Evolutionary conservation across 495 filamentous ascomycete species (phyloP).

Genomic region (Daldinia concentrica): DNA sequence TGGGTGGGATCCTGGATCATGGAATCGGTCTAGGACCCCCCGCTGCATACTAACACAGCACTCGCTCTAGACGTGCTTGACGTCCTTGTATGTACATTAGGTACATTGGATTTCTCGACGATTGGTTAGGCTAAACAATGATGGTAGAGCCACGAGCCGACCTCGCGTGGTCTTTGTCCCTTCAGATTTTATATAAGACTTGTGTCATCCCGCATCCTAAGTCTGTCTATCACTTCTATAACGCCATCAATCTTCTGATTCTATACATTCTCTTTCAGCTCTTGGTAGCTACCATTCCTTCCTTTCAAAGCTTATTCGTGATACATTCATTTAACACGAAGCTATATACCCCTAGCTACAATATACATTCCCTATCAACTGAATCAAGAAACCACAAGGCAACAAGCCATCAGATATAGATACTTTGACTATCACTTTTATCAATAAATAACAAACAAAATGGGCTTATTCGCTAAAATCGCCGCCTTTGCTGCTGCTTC

Average conservation of each 20-base stretch:
- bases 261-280: conserved; percentile 37
- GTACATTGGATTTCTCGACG: conserved; percentile 2
- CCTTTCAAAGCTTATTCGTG: conserved; percentile 37
- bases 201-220: conserved; percentile 10
- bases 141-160: conserved; percentile 22
- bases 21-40: conserved; percentile 17
- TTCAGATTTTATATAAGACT: conserved; percentile 33
- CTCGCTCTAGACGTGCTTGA: conserved; percentile 20
- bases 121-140: conserved; percentile 33
- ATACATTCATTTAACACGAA: conserved; percentile 44
- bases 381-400: conserved; percentile 16
- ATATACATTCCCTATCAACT: conserved; percentile 28
- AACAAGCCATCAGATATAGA: conserved; percentile 12
- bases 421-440: conserved; percentile 22
- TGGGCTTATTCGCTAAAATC: conserved; percentile 47
- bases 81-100: conserved; percentile 21
- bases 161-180: conserved; percentile 31
- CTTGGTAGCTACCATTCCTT: conserved; percentile 43
- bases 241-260: conserved; percentile 37
- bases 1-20: conserved; percentile 31
- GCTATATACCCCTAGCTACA: conserved; percentile 39
- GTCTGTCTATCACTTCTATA: conserved; percentile 6
- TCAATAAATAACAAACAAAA: conserved; percentile 40
- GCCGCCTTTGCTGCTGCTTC: conserved; percentile 42
- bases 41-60: conserved; percentile 16